Evolutionary conservation across 306 rosid genomes (phyloP).

Genomic region (Fagus sylvatica): DNA sequence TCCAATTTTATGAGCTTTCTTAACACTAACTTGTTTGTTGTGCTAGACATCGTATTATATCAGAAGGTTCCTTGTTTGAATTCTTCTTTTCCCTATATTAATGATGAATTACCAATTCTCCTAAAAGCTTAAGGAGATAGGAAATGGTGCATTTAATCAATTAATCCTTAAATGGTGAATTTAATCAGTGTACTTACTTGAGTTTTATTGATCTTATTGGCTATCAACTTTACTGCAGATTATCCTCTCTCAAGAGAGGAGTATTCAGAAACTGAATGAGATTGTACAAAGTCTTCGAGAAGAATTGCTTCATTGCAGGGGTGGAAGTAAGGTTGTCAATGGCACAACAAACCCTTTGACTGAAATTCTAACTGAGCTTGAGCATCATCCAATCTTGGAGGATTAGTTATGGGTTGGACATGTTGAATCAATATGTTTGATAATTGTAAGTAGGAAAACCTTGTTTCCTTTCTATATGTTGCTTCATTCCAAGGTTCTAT

Average conservation of each 20-base stretch:
- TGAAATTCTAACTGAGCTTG: constrained; percentile 50
- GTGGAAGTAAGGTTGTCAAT: constrained; percentile 37
- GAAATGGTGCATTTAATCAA: too few relatives aligned
- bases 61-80: background rate
- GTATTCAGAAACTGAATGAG: constrained; percentile 56
- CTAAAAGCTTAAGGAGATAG: too few relatives aligned
- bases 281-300: constrained; percentile 49
- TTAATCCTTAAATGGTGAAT: background rate
- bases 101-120: background rate
- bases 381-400: constrained; percentile 46
- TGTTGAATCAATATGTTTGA: constrained; percentile 21
- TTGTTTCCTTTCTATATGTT: constrained; percentile 10
- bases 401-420: constrained; percentile 30
- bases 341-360: constrained; percentile 37
- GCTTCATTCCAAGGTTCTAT: constrained; percentile 20
- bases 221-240: constrained; percentile 38
- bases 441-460: constrained; percentile 33
- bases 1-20: background rate
- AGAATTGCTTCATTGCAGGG: constrained; percentile 48
- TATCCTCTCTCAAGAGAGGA: constrained; percentile 68
- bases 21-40: background rate
- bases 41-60: background rate
- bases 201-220: background rate
- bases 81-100: background rate
- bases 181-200: background rate